Percentiles rank a stretch among this genome's conserved stretches.
Conservation (phyloP, 164 flowering plant genomes). For the Piper betle region DNA sequence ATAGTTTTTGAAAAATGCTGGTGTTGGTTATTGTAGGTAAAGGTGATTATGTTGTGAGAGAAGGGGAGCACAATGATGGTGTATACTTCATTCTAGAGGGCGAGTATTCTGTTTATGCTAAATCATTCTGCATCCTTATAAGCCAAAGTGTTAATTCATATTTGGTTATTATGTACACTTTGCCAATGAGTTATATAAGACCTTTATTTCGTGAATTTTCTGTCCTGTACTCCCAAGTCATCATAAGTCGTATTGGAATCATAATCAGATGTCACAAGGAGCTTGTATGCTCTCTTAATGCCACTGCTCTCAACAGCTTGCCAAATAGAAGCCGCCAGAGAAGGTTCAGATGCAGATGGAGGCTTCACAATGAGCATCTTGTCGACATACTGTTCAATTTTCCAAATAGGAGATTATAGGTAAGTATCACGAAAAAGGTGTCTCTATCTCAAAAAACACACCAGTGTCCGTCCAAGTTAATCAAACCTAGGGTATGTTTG, state of each 20-base stretch:
- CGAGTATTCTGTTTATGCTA: neutral
- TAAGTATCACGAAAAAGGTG: constrained; percentile 9
- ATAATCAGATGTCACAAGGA: no score
- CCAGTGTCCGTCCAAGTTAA: neutral
- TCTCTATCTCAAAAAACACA: neutral
- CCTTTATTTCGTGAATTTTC: neutral
- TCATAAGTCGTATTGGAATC: no score
- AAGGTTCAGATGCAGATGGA: no score
- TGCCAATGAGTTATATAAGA: neutral
- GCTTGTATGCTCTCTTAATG: no score
- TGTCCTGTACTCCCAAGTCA: no score
- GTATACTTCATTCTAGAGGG: neutral
- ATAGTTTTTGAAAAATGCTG: neutral
- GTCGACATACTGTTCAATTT: no score
- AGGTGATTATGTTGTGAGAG: neutral
- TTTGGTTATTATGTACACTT: neutral
- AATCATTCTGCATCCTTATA: no score
- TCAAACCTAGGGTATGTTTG: no score
- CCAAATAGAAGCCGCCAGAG: no score
- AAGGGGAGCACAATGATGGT: neutral
- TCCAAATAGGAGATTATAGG: no score
- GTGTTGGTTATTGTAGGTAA: neutral
- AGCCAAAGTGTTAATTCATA: neutral
- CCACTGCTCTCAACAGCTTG: no score
- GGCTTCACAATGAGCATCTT: no score